phyloP scores from a whole-genome alignment of 257 asterid species.

The Coffea eugenioides region DNA sequence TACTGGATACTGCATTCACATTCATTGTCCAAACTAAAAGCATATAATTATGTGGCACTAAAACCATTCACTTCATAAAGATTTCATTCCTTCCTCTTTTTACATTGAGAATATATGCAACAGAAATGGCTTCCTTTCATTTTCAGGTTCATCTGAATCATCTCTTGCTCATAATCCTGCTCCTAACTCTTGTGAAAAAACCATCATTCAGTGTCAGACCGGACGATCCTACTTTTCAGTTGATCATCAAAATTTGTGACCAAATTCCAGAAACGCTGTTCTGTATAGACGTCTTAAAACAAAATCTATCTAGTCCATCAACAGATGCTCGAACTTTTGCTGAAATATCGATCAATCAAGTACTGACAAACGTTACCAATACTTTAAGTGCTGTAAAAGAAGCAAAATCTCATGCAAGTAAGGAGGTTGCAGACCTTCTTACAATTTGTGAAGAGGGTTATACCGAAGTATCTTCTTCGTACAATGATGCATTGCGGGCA shows the following conservation, averaged over 20 bases:
- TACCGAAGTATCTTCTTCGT: not conserved
- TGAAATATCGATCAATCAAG: not conserved
- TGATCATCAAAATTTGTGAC: not conserved
- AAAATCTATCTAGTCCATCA: not conserved
- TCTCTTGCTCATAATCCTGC: not conserved
- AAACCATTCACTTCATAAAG: no score
- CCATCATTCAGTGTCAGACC: not conserved
- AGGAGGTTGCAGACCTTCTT: not conserved
- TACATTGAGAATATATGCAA: no score
- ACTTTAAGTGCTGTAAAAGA: not conserved
- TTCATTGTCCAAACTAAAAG: no score
- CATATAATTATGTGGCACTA: no score
- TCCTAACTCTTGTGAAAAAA: not conserved
- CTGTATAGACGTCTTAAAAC: not conserved
- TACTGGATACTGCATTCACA: no score
- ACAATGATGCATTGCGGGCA: not conserved
- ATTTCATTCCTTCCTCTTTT: no score
- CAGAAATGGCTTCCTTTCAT: not conserved
- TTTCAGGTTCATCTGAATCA: not conserved
- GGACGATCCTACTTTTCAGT: not conserved
- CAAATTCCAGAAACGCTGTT: not conserved
- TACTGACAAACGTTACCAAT: not conserved
- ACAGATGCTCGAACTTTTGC: not conserved
- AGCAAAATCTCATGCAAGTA: not conserved
- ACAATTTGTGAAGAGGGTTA: constrained; percentile 4